Conservation (phyloP, 305 asterid genomes). For the Ilex paraguariensis region DNA sequence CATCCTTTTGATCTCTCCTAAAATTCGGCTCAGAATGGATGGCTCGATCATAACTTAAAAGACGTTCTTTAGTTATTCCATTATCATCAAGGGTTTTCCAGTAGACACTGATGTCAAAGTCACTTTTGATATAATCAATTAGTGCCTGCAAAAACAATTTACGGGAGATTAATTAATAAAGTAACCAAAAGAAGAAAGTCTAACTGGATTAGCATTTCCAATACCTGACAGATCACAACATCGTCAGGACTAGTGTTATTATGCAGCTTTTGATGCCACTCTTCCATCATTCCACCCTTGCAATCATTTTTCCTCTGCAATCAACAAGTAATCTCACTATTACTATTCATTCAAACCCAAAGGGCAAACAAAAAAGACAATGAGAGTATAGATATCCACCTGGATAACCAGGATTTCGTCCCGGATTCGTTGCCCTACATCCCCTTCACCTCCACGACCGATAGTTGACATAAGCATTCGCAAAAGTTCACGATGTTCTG, state of each 20-base stretch:
- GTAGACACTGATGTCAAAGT: slow-evolving; percentile 73
- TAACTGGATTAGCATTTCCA: slow-evolving; percentile 12
- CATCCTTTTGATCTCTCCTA: slow-evolving; percentile 75
- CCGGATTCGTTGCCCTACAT: slow-evolving; percentile 98
- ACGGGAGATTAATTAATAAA: slow-evolving; percentile 6
- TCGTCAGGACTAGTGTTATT: slow-evolving; percentile 99
- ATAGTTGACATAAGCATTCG: slow-evolving; percentile 97
- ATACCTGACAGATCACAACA: slow-evolving; percentile 97
- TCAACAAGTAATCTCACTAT: slow-evolving; percentile 11
- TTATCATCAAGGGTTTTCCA: slow-evolving; percentile 94
- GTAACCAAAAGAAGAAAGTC: not conserved
- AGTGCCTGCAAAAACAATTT: slow-evolving; percentile 58
- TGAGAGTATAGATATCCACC: slow-evolving; percentile 35
- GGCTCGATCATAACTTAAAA: slow-evolving; percentile 96
- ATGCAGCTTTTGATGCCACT: slow-evolving; percentile 99
- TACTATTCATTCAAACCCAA: not conserved
- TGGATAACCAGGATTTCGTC: slow-evolving; percentile 97
- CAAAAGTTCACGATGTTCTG: slow-evolving; percentile 71
- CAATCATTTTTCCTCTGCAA: slow-evolving; percentile 85
- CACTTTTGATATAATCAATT: slow-evolving; percentile 77
- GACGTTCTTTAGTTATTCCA: slow-evolving; percentile 96
- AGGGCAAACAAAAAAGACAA: not conserved
- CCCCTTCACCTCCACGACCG: slow-evolving; percentile 99
- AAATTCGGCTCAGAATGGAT: slow-evolving; percentile 88
- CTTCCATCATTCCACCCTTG: slow-evolving; percentile 98